A percentile compares a stretch with the other conserved stretches of the same genome.
Conservation (phyloP, 2,329 filamentous ascomycete species). For the Trichoderma arundinaceum region DNA sequence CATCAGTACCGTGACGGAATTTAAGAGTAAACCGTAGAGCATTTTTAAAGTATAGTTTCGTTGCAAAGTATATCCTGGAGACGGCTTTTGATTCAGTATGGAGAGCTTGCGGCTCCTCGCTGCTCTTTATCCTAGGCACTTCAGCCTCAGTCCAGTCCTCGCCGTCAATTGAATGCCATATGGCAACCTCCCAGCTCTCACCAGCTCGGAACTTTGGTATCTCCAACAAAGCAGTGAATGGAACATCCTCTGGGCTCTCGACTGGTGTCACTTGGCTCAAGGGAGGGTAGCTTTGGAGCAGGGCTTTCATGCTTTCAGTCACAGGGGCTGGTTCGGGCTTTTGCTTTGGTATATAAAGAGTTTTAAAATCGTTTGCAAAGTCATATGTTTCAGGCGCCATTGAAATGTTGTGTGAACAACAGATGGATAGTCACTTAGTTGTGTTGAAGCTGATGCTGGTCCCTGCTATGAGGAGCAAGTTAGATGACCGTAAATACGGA, state of each 20-base stretch:
- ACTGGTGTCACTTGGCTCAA: slow-evolving; percentile 75
- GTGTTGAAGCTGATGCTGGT: neutral
- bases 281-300: slow-evolving; percentile 66
- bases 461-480: neutral
- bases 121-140: slow-evolving; percentile 41
- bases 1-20: slow-evolving; percentile 59
- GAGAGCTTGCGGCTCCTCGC: slow-evolving; percentile 56
- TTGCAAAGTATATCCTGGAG: slow-evolving; percentile 59
- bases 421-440: neutral
- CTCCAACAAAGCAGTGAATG: slow-evolving; percentile 73
- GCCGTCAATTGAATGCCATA: slow-evolving; percentile 72
- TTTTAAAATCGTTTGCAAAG: slow-evolving; percentile 47
- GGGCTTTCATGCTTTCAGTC: slow-evolving; percentile 45
- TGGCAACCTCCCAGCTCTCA: slow-evolving; percentile 70
- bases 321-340: slow-evolving; percentile 41
- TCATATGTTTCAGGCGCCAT: slow-evolving; percentile 43
- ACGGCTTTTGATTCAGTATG: slow-evolving; percentile 43
- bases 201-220: slow-evolving; percentile 60
- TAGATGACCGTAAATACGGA: neutral
- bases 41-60: slow-evolving; percentile 54
- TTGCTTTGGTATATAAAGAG: slow-evolving; percentile 48
- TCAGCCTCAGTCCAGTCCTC: slow-evolving; percentile 60
- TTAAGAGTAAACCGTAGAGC: slow-evolving; percentile 72
- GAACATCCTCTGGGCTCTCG: slow-evolving; percentile 49
- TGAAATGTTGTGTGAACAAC: neutral